Evolutionary conservation across 331 rosid species (phyloP).

Genomic region (Malus hybrid): DNA sequence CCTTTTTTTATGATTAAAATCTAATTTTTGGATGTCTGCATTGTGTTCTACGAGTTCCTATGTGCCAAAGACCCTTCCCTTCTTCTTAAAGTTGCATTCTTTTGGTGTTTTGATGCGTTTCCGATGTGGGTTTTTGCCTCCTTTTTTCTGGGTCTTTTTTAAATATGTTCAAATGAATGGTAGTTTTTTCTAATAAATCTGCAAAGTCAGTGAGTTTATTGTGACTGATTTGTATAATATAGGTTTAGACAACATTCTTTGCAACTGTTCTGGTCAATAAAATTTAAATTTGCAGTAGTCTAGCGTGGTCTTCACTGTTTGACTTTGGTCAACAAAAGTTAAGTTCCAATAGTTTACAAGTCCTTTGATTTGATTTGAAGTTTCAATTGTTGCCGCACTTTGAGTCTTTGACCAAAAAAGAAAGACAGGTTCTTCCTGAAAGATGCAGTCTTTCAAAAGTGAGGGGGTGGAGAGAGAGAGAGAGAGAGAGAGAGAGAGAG

Average conservation of each 20-base stretch:
- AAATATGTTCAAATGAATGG: neutral
- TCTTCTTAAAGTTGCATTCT: constrained; percentile 2
- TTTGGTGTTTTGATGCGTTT: constrained; percentile 2
- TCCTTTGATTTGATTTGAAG: neutral
- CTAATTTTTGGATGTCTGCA: neutral
- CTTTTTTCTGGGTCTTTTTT: neutral
- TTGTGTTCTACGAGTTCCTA: neutral
- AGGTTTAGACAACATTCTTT: too few species aligned
- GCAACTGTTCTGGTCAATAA: too few species aligned
- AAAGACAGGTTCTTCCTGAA: neutral
- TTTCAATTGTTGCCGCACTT: neutral
- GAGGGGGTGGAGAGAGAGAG: neutral
- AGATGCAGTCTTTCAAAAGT: neutral
- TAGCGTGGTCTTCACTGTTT: too few species aligned
- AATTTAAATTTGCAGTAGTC: too few species aligned
- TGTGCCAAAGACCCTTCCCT: neutral
- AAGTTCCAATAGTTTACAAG: too few species aligned
- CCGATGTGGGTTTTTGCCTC: neutral
- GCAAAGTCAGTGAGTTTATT: neutral
- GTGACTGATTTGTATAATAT: neutral
- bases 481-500: neutral
- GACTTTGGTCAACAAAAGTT: too few species aligned
- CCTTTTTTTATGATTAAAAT: too few species aligned
- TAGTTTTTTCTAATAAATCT: neutral
- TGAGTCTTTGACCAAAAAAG: neutral